Base-by-base conservation (phyloP, 441 rosid species). In the Omphalea diandra region DNA sequence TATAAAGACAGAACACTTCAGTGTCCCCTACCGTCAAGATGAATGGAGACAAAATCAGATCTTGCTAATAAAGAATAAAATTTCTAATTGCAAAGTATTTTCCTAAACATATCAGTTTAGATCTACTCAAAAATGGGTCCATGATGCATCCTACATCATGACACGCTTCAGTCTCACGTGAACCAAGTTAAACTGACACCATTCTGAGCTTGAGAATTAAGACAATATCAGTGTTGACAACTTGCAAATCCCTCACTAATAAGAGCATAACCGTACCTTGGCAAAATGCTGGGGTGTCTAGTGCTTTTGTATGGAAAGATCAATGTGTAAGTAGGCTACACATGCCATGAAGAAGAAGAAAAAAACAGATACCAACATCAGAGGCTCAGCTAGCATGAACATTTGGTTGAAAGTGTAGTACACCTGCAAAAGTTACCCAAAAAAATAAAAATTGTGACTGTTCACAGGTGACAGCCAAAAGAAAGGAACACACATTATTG, bases 311-410 rank as follows among this genome's bases (percentile, higher is more conserved):
- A 90, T 81, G 62, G 88, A 89, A 74, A 90, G 87, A 84, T 93
- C 97, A 1, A 83, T 68, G 84, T 89, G 95, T 38, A 90, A 88
- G 79, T 89, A 93, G 2, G 94, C 92, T 41, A 89, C 80, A 46
- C 86, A 85, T 31, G 95, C 82, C 87, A 87, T 66, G 71, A 93
- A 90, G 74, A 93, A 81, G 38, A 88, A 78, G 97, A 90, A 93
- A 83, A 89, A 86, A 4, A 58, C 89, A 5, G 90, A 83, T 49
- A 83, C 80, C 88, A 36, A 36, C 96, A 96, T 93, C 65, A 93
- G 63, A 22, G 98, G 99, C 82, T 96, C 98, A 2, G 96, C 97
- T 54, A 96, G 90, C 99, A 96, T 91, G 87, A 93, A 91, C 65
- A 93, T 82, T 24, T 94, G 93, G 59, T 91, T 96, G 90, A 91